These are phyloP conservation scores for Teratosphaeria pseudoeucalypti DNA, from an alignment of 2,329 filamentous ascomycete genomes.

Conservation along the genomic window DNA sequence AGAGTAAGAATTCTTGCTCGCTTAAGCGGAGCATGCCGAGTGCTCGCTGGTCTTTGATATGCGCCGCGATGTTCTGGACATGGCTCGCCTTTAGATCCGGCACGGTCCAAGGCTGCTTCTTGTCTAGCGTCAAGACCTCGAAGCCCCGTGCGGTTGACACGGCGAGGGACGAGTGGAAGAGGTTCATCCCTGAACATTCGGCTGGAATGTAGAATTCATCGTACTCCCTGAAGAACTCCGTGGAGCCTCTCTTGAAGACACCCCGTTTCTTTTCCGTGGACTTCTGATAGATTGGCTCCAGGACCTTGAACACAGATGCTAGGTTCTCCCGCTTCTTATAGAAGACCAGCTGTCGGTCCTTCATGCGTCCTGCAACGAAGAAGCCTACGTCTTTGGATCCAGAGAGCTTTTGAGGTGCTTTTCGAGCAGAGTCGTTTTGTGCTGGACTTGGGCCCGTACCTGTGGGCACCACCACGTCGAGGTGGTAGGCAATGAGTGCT, in stretches of 20 bases:
- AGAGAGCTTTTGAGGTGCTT: conserved; percentile 83
- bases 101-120: conserved; percentile 90
- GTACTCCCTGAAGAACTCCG: conserved; percentile 94
- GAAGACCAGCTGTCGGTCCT: conserved; percentile 86
- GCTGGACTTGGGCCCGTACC: conserved; percentile 23
- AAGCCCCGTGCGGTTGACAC: conserved; percentile 87
- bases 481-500: conserved; percentile 81
- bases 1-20: conserved; percentile 78
- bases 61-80: conserved; percentile 73
- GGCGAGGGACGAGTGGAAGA: conserved; percentile 90
- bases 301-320: conserved; percentile 86
- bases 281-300: conserved; percentile 92
- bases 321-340: conserved; percentile 89
- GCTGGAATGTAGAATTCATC: conserved; percentile 98
- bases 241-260: conserved; percentile 59
- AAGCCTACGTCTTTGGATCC: conserved; percentile 88
- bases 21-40: conserved; percentile 94
- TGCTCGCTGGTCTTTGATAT: conserved; percentile 72
- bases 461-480: conserved; percentile 64
- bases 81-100: conserved; percentile 72
- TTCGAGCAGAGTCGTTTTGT: conserved; percentile 57
- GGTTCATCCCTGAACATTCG: conserved; percentile 88
- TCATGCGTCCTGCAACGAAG: conserved; percentile 93
- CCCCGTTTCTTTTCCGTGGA: conserved; percentile 73
- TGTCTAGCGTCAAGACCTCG: conserved; percentile 91